Evolutionary conservation across 148 eudicot genomes (phyloP).

Genomic region (Chenopodium suecicum): DNA sequence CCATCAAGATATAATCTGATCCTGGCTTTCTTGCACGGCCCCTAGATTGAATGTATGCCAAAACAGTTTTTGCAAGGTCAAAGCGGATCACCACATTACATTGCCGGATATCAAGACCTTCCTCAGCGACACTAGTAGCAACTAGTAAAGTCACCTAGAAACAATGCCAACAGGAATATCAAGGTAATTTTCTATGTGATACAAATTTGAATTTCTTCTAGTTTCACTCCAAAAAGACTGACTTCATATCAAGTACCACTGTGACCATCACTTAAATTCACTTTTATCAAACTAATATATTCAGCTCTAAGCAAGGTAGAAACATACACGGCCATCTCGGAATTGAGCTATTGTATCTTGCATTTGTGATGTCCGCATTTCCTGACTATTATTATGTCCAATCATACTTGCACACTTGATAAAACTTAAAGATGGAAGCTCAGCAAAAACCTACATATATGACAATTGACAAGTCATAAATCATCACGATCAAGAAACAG

Average conservation of each 20-base stretch:
- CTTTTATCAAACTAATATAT: background rate
- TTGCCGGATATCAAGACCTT: conserved; percentile 98
- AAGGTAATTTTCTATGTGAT: background rate
- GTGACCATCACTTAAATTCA: background rate
- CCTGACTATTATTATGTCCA: conserved; percentile 97
- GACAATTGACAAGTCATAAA: conserved; percentile 17
- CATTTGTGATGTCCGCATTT: conserved; percentile 94
- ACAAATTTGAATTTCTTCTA: background rate
- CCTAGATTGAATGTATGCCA: conserved; percentile 98
- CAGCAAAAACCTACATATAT: conserved; percentile 74
- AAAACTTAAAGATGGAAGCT: conserved; percentile 90
- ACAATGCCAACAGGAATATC: conserved; percentile 9
- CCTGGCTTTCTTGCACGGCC: conserved; percentile 99
- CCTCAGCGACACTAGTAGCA: conserved; percentile 99
- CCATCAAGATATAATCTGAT: conserved; percentile 97
- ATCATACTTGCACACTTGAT: conserved; percentile 86
- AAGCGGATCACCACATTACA: conserved; percentile 98
- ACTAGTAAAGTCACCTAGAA: conserved; percentile 88
- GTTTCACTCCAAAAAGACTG: background rate
- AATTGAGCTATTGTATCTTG: conserved; percentile 91
- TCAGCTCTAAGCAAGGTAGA: conserved; percentile 2
- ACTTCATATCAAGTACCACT: background rate
- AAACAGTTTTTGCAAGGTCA: conserved; percentile 98
- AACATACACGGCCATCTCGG: conserved; percentile 94
- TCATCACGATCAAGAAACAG: conserved; percentile 10